Base-by-base conservation (phyloP, 352 stramenopile species). In the Phytophthora pinifolia region DNA sequence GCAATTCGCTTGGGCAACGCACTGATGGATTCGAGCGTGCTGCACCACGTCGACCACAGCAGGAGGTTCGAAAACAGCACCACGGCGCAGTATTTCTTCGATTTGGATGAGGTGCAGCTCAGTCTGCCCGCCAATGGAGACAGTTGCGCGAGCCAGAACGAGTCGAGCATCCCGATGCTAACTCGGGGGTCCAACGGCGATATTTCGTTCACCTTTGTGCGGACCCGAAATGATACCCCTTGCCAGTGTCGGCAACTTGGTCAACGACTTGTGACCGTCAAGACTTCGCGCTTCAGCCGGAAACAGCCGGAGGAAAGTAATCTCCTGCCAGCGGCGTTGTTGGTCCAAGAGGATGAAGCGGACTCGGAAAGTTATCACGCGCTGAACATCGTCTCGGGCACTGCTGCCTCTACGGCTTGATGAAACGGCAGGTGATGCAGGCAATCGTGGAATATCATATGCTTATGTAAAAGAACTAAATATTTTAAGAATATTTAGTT, bases 21-120 rank as follows among this genome's bases (percentile, higher is more conserved):
- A n/a, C 49, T 88, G 51, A 85, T 87, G 76, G 74, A 87, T 48
- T 76, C 76, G 10, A 66, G 63, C 1, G 47, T 80, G 7, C 56
- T 85, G 35, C 76, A 87, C 43, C 76, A 87, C 61, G 37, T 63
- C 1, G 79, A 74, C 33, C 76, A 87, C 49, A 51, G 58, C 13
- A 61, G 46, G 8, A 61, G 64, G 22, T 83, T 85, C 52, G 72
- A 83, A 25, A 69, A 70, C 50, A 67, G 14, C 18, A 29, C 62
- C 0, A 64, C 46, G 7, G 37, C 56, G 3, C 36, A 65, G 13
- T 81, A 78, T 46, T 81, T 59, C 34, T 76, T 84, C 33, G 69
- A 80, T 29, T 20, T 66, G 13, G 62, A 70, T 31, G 56, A 64
- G 30, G 43, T 31, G 0, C 54, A 60, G 14, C 31, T 60, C 22